Evolutionary conservation across 2,329 filamentous ascomycete species (phyloP).

Genomic region (Colletotrichum tofieldiae): DNA sequence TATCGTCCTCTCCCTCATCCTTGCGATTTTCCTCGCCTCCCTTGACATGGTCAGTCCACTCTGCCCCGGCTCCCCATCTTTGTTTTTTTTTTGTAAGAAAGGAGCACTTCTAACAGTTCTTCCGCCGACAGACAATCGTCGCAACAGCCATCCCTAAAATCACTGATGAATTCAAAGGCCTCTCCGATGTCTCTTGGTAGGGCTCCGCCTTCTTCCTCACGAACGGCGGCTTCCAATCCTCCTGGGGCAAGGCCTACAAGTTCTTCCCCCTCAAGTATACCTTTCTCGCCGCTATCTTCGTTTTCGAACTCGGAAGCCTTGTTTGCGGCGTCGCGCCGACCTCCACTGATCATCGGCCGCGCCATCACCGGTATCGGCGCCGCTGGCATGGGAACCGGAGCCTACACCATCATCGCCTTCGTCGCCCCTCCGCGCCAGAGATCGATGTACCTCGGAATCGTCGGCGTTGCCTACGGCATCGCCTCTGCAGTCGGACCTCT

Average conservation of each 20-base stretch:
- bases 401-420: constrained; percentile 52
- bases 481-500: constrained; percentile 53
- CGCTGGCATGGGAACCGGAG: constrained; percentile 50
- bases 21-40: constrained; percentile 21
- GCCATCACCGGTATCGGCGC: constrained; percentile 30
- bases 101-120: neutral
- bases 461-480: constrained; percentile 52
- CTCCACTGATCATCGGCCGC: constrained; percentile 27
- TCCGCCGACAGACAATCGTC: constrained; percentile 54
- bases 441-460: constrained; percentile 51
- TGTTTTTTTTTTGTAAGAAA: too few species aligned
- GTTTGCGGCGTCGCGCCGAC: constrained; percentile 22
- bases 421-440: constrained; percentile 49
- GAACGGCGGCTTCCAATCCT: constrained; percentile 44
- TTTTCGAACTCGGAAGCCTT: constrained; percentile 35
- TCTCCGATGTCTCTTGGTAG: constrained; percentile 64
- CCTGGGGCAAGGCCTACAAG: constrained; percentile 50
- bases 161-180: constrained; percentile 55
- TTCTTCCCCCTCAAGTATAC: constrained; percentile 57
- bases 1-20: neutral
- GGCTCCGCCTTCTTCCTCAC: constrained; percentile 58
- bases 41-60: constrained; percentile 8
- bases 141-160: constrained; percentile 61
- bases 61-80: too few species aligned
- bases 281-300: constrained; percentile 17